Evolutionary conservation across 352 stramenopile genomes (phyloP), one percentile per base, ranked within the genome.

Genomic region (Globisporangium iwayamae): DNA sequence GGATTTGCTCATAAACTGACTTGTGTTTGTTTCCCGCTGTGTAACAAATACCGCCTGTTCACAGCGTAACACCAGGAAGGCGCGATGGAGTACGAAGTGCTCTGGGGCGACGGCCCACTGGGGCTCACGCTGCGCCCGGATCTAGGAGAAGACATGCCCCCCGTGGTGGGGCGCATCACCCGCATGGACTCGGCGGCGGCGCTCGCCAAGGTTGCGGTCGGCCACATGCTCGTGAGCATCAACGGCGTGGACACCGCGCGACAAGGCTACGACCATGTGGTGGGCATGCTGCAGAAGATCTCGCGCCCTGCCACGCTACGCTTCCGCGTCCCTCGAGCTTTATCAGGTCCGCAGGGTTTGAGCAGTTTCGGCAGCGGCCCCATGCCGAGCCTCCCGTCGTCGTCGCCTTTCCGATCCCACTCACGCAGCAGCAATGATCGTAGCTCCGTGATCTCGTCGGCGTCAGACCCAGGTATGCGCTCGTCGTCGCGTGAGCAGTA

Each of bases 141-240:
- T 55, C 70, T 94, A 38, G 85, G 87, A 28, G 85, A 94, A 65
- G 86, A 95, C 72, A 95, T 95, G 86, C 86, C 86, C 51, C 87
- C 87, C 8, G 84, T 96, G 10, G 87, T 96, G 14, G 87, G 87
- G 30, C 87, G 87, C 52, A 96, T 96, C 71, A 96, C 87, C 58
- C 85, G 87, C n/a, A 72, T 84, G 55, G 85, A 94, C 69, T 94
- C 87, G 50, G 87, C 85, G 4, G 87, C 87, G 1, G 87, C 87
- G 25, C 69, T 91, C 53, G 85, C 87, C 3, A 90, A 90, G 14
- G 87, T 96, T 36, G 81, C 80, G 0, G 83, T 93, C 50, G 87
- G 87, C 20, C 85, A 96, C 74, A 93, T 96, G 87, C 85, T 96
- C 46, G 87, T 96, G 66, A 92, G 82, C 72, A 93, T 96, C 64